These are phyloP conservation scores for Fusarium chlamydosporum DNA, from an alignment of 2,329 filamentous ascomycete species.

Conservation along the genomic window DNA sequence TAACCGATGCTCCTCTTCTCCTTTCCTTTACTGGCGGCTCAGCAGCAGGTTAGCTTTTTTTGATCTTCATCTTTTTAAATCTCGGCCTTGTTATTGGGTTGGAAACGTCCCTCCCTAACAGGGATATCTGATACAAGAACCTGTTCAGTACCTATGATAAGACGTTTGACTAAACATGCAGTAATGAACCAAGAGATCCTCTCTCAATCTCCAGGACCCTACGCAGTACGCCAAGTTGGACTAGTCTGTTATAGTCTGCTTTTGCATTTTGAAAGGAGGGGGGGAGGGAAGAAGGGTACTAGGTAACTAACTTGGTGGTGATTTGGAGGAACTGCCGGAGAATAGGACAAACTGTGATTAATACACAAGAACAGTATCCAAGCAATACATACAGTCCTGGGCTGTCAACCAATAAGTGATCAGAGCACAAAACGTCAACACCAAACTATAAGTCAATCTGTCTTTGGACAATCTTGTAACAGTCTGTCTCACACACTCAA, in stretches of 20 bases:
- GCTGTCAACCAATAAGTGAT: conserved; percentile 11
- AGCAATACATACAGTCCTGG: not conserved
- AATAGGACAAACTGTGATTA: conserved; percentile 11
- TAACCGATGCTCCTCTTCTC: conserved; percentile 40
- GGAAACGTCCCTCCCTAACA: conserved; percentile 17
- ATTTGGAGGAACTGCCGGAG: conserved; percentile 21
- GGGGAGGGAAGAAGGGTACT: conserved; percentile 10
- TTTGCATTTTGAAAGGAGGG: conserved; percentile 18
- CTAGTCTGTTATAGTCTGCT: conserved; percentile 33
- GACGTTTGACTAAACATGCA: conserved; percentile 31
- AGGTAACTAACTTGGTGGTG: not conserved
- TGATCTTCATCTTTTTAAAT: conserved; percentile 12
- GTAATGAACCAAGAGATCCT: conserved; percentile 10
- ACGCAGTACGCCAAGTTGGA: not conserved
- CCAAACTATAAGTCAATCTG: not conserved
- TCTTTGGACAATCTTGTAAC: too few relatives aligned
- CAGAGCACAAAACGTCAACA: conserved; percentile 1
- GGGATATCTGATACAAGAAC: conserved; percentile 39
- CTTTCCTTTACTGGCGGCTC: not conserved
- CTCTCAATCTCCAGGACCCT: conserved; percentile 26
- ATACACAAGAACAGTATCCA: not conserved
- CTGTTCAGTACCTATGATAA: conserved; percentile 38
- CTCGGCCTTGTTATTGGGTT: conserved; percentile 29
- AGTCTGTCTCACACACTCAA: conserved; percentile 1
- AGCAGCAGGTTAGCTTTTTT: not conserved